Evolutionary conservation across 2,329 filamentous ascomycete genomes (phyloP).

Genomic region (Penicillium palitans): DNA sequence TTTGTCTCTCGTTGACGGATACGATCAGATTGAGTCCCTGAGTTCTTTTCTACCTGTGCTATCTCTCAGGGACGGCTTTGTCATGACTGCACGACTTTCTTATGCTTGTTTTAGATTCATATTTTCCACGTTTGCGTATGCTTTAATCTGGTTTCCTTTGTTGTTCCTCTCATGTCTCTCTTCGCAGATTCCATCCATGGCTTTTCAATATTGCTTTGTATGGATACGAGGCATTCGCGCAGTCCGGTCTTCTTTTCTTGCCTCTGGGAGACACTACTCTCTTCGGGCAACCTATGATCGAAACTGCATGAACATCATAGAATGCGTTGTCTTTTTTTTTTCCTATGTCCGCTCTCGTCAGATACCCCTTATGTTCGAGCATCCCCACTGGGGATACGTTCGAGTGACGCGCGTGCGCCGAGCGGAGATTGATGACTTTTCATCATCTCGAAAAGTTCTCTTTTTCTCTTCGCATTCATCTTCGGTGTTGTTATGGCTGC

Average conservation of each 20-base stretch:
- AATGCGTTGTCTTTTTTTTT: slow-evolving; percentile 53
- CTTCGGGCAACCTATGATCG: slow-evolving; percentile 35
- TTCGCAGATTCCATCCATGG: slow-evolving; percentile 22
- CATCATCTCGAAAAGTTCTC: slow-evolving; percentile 39
- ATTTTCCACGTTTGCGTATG: slow-evolving; percentile 4
- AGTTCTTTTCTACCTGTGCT: slow-evolving; percentile 28
- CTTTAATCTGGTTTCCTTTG: slow-evolving; percentile 22
- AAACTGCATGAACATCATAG: slow-evolving; percentile 53
- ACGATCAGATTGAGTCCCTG: slow-evolving; percentile 43
- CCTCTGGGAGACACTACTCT: slow-evolving; percentile 26
- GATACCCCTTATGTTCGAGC: slow-evolving; percentile 51
- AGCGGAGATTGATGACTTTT: slow-evolving; percentile 40
- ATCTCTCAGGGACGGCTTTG: slow-evolving; percentile 44
- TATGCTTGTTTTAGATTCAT: slow-evolving; percentile 30
- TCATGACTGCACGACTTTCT: slow-evolving; percentile 48
- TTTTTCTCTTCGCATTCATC: slow-evolving; percentile 40
- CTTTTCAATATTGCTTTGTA: slow-evolving; percentile 35
- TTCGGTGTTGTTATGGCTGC: slow-evolving; percentile 42
- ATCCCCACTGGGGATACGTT: slow-evolving; percentile 38
- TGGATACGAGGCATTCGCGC: slow-evolving; percentile 44
- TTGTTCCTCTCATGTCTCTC: slow-evolving; percentile 19
- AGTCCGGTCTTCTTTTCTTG: slow-evolving; percentile 37
- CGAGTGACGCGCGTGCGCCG: slow-evolving; percentile 42
- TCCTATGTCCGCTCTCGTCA: slow-evolving; percentile 47
- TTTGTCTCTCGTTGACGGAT: slow-evolving; percentile 39